These are phyloP conservation scores for Claviceps sorghi DNA, from an alignment of 2,329 filamentous ascomycete species.

Conservation along the genomic window DNA sequence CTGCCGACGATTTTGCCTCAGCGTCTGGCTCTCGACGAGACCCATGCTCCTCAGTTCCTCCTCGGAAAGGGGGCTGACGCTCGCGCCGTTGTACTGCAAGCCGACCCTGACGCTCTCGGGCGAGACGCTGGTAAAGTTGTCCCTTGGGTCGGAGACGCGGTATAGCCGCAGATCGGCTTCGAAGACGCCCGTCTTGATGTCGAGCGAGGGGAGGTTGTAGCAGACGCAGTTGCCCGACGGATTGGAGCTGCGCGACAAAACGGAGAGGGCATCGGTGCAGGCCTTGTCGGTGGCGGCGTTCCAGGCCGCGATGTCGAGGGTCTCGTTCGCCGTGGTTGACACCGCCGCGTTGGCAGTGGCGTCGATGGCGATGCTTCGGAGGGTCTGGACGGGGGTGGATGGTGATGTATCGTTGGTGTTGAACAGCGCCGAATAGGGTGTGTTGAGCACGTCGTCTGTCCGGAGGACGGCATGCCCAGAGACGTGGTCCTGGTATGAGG, in stretches of 20 bases:
- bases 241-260: conserved; percentile 47
- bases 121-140: conserved; percentile 35
- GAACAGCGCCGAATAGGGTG: conserved; percentile 1
- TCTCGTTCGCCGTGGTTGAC: conserved; percentile 25
- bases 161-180: conserved; percentile 65
- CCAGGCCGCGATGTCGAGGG: conserved; percentile 43
- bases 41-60: conserved; percentile 13
- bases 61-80: conserved; percentile 16
- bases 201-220: conserved; percentile 64
- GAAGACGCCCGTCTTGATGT: conserved; percentile 55
- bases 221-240: conserved; percentile 66
- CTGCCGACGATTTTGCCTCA: conserved; percentile 3
- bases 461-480: not conserved
- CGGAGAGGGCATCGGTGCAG: conserved; percentile 42
- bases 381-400: not conserved
- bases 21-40: conserved; percentile 10
- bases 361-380: conserved; percentile 5
- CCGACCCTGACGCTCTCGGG: conserved; percentile 39
- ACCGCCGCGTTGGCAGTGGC: conserved; percentile 11
- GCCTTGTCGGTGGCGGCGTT: conserved; percentile 38
- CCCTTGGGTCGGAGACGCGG: conserved; percentile 47
- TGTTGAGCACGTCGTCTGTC: conserved; percentile 4
- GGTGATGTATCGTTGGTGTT: not conserved
- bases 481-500: not conserved
- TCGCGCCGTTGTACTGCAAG: conserved; percentile 39